Evolutionary conservation across 176 grass and related monocot species (phyloP).

Genomic region (Musa itinerans): DNA sequence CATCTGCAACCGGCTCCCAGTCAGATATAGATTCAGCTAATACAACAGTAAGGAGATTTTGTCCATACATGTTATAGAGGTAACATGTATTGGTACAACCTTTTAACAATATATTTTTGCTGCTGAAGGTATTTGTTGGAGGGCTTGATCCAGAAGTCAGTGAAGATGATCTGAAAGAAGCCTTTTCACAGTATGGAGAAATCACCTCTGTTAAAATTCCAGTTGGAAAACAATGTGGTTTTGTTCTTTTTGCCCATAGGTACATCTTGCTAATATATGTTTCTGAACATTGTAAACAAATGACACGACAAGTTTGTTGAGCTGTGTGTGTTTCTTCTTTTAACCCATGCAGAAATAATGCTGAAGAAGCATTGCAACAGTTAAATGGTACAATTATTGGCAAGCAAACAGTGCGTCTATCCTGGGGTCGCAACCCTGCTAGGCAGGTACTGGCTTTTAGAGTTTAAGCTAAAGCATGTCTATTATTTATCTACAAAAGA

Average conservation of each 20-base stretch:
- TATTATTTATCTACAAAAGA: not conserved
- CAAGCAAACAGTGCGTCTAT: constrained; percentile 15
- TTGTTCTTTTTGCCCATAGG: constrained; percentile 45
- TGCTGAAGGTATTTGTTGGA: constrained; percentile 47
- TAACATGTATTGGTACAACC: not conserved
- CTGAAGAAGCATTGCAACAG: constrained; percentile 25
- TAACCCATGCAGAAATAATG: constrained; percentile 16
- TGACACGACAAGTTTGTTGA: not conserved
- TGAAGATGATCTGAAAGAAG: constrained; percentile 40
- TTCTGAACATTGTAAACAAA: not conserved
- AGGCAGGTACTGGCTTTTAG: constrained; percentile 10
- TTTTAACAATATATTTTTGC: not conserved
- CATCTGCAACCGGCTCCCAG: constrained; percentile 10
- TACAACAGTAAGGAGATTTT: constrained; percentile 11
- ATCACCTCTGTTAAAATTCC: constrained; percentile 35
- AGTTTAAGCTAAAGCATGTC: not conserved
- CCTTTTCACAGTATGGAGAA: constrained; percentile 50
- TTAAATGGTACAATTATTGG: constrained; percentile 20
- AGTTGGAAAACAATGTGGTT: constrained; percentile 36
- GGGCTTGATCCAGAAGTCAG: constrained; percentile 33
- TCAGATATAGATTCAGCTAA: constrained; percentile 12
- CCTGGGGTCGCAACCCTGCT: constrained; percentile 21
- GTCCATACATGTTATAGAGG: not conserved
- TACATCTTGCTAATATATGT: not conserved
- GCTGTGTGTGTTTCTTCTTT: not conserved